Evolutionary conservation across 1,284 basidiomycete species (phyloP).

Genomic region (Ganoderma sinense): DNA sequence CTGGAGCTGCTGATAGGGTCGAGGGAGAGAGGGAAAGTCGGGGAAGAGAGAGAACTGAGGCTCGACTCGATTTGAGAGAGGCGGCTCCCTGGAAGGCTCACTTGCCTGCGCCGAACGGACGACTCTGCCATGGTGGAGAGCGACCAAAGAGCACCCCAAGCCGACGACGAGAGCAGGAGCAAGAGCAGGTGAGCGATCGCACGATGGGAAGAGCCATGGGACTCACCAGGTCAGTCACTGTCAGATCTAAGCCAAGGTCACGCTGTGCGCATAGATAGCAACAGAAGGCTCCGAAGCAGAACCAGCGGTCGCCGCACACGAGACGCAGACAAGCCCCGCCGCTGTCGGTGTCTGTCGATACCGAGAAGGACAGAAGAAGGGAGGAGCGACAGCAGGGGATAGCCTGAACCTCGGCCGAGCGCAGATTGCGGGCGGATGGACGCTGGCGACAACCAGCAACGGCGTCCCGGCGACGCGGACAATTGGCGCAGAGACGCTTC

Average conservation of each 20-base stretch:
- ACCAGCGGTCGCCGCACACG: conserved; percentile 10
- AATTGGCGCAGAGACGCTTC: conserved; percentile 14
- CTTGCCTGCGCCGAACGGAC: conserved; percentile 22
- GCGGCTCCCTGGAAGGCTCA: conserved; percentile 15
- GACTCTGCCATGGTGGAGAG: conserved; percentile 11
- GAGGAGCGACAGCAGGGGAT: no score
- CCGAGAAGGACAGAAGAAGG: neutral
- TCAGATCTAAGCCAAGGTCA: conserved; percentile 4
- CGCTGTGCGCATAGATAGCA: conserved; percentile 27
- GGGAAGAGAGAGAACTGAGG: neutral
- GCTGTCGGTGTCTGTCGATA: neutral
- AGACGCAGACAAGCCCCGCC: conserved; percentile 18
- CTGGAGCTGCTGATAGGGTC: neutral
- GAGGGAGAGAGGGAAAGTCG: neutral
- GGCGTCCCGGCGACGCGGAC: conserved; percentile 2
- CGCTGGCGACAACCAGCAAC: conserved; percentile 20
- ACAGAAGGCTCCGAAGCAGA: neutral
- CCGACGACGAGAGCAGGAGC: neutral
- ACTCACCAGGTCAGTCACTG: conserved; percentile 13
- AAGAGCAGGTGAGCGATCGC: neutral
- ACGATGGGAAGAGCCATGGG: neutral
- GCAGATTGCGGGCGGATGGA: conserved; percentile 19
- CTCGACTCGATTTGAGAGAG: neutral
- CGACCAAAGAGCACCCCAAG: conserved; percentile 4
- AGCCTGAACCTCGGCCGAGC: conserved; percentile 15